Evolutionary conservation across 495 filamentous ascomycete genomes (phyloP).

Genomic region (Immersiella caudata): DNA sequence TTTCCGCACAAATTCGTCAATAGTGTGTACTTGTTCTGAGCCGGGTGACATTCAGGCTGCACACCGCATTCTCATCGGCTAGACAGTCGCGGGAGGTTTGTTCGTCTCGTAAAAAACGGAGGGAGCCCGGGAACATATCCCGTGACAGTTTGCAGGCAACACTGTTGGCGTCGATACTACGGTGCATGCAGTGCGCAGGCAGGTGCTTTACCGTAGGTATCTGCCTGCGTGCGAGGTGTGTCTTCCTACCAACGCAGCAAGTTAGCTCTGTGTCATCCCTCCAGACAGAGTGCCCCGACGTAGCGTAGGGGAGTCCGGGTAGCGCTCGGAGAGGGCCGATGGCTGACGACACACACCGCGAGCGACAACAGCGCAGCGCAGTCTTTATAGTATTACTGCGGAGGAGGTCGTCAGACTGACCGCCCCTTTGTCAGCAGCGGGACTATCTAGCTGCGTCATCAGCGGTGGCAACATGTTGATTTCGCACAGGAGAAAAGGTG

Average conservation of each 20-base stretch:
- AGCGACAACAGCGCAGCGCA: not conserved
- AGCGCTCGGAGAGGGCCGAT: not conserved
- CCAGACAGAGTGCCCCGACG: conserved; percentile 19
- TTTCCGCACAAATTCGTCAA: not conserved
- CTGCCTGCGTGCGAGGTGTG: not conserved
- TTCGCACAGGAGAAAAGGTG: conserved; percentile 12
- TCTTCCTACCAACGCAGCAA: not conserved
- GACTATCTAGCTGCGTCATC: conserved; percentile 25
- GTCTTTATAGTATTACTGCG: not conserved
- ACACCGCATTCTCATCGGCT: conserved; percentile 11
- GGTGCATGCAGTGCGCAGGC: conserved; percentile 16
- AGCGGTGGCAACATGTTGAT: conserved; percentile 2
- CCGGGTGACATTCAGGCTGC: conserved; percentile 6
- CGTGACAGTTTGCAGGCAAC: not conserved
- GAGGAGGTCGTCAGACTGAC: not conserved
- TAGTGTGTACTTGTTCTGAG: not conserved
- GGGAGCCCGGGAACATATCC: conserved; percentile 6
- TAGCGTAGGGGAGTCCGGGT: conserved; percentile 5
- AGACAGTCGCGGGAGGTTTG: not conserved
- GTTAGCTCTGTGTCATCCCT: conserved; percentile 23
- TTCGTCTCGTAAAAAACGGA: conserved; percentile 11
- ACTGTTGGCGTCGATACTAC: conserved; percentile 3
- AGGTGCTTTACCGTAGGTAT: conserved; percentile 3
- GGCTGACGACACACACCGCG: not conserved
- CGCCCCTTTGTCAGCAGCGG: not conserved